phyloP scores from a whole-genome alignment of 2,329 filamentous ascomycete genomes.

The Aspergillus candidus region DNA sequence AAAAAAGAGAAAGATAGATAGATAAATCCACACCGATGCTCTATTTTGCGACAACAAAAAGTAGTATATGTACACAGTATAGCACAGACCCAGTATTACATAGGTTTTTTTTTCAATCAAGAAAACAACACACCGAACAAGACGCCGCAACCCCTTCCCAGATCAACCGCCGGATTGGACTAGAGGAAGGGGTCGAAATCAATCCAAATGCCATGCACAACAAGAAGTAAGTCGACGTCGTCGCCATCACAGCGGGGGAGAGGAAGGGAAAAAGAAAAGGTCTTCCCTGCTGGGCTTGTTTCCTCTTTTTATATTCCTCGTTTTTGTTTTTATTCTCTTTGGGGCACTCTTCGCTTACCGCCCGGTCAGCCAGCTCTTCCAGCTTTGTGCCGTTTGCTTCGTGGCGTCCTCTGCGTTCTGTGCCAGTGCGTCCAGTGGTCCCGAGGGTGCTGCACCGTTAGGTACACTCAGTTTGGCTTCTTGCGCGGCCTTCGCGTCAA shows the following conservation, averaged over 20 bases:
- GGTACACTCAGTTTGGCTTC: conserved; percentile 14
- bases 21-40: conserved; percentile 4
- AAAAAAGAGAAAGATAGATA: not conserved
- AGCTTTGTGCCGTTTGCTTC: conserved; percentile 33
- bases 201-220: conserved; percentile 11
- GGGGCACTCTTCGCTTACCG: conserved; percentile 16
- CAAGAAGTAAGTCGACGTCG: not conserved
- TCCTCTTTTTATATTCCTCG: not conserved
- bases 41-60: conserved; percentile 5
- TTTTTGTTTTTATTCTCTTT: too few species aligned
- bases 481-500: conserved; percentile 30
- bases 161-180: conserved; percentile 6
- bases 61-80: conserved; percentile 30
- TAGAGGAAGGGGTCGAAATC: conserved; percentile 10
- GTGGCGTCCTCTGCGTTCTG: conserved; percentile 31
- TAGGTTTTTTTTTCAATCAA: conserved; percentile 9
- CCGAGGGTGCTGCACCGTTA: conserved; percentile 13
- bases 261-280: not conserved
- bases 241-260: not conserved
- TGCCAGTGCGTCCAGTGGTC: conserved; percentile 31
- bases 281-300: conserved; percentile 1
- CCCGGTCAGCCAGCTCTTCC: conserved; percentile 37
- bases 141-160: conserved; percentile 27
- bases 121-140: conserved; percentile 18
- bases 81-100: conserved; percentile 18